A percentile compares a stretch with the other conserved stretches of the same genome.
Conservation (phyloP, 2,329 filamentous ascomycete genomes). For the Fusarium kyushuense region DNA sequence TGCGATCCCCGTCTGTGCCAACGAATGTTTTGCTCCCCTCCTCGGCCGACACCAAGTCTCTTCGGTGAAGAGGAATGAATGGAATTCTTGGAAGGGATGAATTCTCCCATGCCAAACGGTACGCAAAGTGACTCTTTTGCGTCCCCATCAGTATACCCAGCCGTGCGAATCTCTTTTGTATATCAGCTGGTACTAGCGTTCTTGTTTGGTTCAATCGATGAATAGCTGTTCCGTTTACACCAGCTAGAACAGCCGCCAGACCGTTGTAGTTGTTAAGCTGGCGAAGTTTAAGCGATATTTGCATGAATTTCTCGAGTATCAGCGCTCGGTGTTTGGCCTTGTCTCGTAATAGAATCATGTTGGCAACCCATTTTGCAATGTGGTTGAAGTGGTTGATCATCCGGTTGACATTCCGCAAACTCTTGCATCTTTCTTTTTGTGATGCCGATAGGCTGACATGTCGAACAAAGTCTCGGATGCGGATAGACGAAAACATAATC, state of each 20-base stretch:
- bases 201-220: constrained; percentile 85
- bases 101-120: constrained; percentile 98
- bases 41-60: constrained; percentile 91
- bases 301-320: constrained; percentile 96
- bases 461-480: constrained; percentile 90
- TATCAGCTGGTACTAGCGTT: constrained; percentile 76
- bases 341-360: constrained; percentile 88
- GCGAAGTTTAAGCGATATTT: constrained; percentile 84
- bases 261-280: constrained; percentile 98
- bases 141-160: constrained; percentile 93
- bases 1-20: constrained; percentile 75
- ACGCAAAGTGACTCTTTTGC: constrained; percentile 92
- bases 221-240: constrained; percentile 88
- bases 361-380: constrained; percentile 83
- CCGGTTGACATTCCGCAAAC: constrained; percentile 87
- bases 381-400: constrained; percentile 96
- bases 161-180: constrained; percentile 87
- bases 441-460: constrained; percentile 82
- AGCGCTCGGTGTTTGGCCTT: constrained; percentile 95
- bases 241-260: constrained; percentile 91
- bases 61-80: constrained; percentile 88
- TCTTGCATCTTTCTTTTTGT: constrained; percentile 80
- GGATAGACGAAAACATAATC: constrained; percentile 97
- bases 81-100: constrained; percentile 90
- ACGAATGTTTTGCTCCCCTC: constrained; percentile 93